Base-by-base conservation (phyloP, 192 early-diverging fungal genomes). In the Gryganskiella cystojenkinii region DNA sequence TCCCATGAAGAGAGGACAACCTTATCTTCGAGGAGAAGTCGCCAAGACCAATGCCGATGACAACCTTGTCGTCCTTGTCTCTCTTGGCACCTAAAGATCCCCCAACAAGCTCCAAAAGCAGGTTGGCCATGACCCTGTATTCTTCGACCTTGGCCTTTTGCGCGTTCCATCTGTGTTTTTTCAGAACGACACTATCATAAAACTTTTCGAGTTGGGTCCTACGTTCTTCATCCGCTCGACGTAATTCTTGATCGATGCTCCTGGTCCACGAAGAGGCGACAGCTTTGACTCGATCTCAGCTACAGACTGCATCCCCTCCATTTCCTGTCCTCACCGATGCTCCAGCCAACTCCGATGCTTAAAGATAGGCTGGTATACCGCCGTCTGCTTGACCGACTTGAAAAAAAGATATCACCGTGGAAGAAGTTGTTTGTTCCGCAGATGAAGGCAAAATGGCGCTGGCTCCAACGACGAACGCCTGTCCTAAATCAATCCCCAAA, bases 391-490 rank as follows among this genome's bases (percentile, higher is more conserved):
- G 25, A 59, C 56, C 1, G 56, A 15, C 17, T 59, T 17, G 49
- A 56, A 33, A 43, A 14, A 57, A 67, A 14, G 25, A 14, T 14
- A 15, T 44, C 27, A 14, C 5, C 28, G n/a, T n/a, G n/a, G n/a
- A n/a, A n/a, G n/a, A n/a, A n/a, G n/a, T n/a, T n/a, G n/a, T n/a
- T n/a, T 19, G 30, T 55, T 33, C 64, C 4, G 33, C 22, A 13
- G 54, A 57, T 50, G 30, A 22, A 3, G 65, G 55, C n/a, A 67
- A 47, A 30, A 57, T 4, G 10, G 65, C 55, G 13, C 65, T 67
- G 0, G 55, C 65, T 35, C 65, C 55, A 24, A 50, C 53, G 10
- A 67, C 43, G 24, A 67, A 67, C 20, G 53, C 55, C 20, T 67
- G 52, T 9, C 55, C 55, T 31, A 67, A 20, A 22, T 67, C 55